Evolutionary conservation across 768 basidiomycete species (phyloP).

Genomic region (Termitomyces sp.): DNA sequence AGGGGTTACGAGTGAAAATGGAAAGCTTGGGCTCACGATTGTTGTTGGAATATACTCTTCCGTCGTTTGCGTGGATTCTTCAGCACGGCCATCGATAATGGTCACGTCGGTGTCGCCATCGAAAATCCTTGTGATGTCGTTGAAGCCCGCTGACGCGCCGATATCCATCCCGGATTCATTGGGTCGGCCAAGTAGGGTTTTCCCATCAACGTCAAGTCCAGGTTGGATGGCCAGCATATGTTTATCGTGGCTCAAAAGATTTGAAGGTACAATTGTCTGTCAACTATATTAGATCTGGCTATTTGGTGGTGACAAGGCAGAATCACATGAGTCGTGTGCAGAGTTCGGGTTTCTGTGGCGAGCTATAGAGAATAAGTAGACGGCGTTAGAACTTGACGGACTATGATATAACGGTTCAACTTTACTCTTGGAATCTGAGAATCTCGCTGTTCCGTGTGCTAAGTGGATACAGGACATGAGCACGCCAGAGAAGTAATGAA

Average conservation of each 20-base stretch:
- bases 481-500: not conserved
- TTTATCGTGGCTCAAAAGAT: not conserved
- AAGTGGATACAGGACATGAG: not conserved
- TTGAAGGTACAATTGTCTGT: not conserved
- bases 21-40: not conserved
- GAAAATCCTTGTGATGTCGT: constrained; percentile 7
- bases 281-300: not conserved
- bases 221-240: not conserved
- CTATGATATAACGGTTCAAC: not conserved
- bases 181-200: not conserved
- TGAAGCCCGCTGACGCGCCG: no score
- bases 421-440: not conserved
- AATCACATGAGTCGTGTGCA: not conserved
- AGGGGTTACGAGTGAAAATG: not conserved
- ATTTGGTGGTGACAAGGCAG: not conserved
- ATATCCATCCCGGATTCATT: not conserved
- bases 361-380: not conserved
- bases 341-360: not conserved
- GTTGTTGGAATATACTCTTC: not conserved
- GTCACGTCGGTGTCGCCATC: constrained; percentile 5
- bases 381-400: not conserved
- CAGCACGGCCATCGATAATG: not conserved
- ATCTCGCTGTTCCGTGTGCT: not conserved
- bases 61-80: not conserved
- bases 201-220: not conserved